Evolutionary conservation across 2,329 filamentous ascomycete genomes (phyloP), one percentile per base, ranked within the genome.

Genomic region (Nakataea oryzae): DNA sequence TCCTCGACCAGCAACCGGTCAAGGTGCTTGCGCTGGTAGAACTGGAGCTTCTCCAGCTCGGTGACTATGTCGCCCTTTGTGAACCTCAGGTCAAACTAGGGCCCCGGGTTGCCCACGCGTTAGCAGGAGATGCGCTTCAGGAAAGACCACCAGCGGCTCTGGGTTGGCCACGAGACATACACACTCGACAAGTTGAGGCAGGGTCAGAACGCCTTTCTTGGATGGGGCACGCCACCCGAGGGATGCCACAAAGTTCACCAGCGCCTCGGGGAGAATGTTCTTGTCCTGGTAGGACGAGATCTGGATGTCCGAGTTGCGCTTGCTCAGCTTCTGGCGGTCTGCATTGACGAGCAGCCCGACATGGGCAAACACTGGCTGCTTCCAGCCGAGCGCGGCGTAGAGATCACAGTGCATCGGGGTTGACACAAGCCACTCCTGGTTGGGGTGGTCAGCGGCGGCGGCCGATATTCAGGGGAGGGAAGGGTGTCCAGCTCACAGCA

Each of bases 51-150:
- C 59, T 86, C 85, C 60, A 87, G 83, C 26, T 89, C 86, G 24
- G 97, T 90, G 17, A 89, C 88, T 8, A 93, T 91, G 72, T 97
- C 93, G 12, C 93, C 93, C 68, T 89, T 90, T 3, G 92, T 97
- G 75, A 97, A 96, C 70, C 91, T 92, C 66, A 96, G 81, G 57
- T 87, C 86, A 71, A 97, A 93, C 83, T 91, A 64, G 21, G 56
- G 5, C n/a, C 3, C 30, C 26, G 9, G 41, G 27, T 32, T 55
- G 54, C n/a, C 28, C 28, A 13, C 30, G 28, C 26, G 27, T 56
- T 28, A 55, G 26, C 57, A 58, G 30, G 21, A 26, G 12, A 13
- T 34, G 3, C 24, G 14, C 7, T 6, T 21, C n/a, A 24, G 29
- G 21, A 66, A 59, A 32, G 29, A 56, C 62, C n/a, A 21, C 12